Percentiles rank a stretch among this genome's conserved stretches.
These are phyloP conservation scores for Ocimum tenuiflorum DNA, from an alignment of 257 asterid genomes.

Conservation along the genomic window DNA sequence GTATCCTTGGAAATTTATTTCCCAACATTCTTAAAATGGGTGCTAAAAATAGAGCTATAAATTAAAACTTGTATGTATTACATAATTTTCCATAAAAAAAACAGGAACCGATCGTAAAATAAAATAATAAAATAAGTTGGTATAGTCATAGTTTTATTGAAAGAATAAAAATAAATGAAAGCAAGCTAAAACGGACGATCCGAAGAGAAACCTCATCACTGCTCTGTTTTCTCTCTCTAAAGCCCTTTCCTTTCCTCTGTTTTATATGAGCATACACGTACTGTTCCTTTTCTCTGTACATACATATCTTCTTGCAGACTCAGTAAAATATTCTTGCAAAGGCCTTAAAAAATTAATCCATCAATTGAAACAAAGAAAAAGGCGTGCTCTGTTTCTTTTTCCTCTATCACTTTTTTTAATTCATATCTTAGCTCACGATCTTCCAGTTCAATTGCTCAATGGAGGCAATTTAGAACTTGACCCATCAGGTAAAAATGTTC, in stretches of 20 bases:
- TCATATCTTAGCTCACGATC: conserved; percentile 36
- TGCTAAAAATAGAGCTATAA: no score
- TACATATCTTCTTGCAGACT: conserved; percentile 26
- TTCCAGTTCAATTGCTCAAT: conserved; percentile 24
- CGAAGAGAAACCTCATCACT: conserved; percentile 24
- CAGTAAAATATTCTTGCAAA: conserved; percentile 27
- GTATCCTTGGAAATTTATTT: no score
- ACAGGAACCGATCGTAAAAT: not conserved
- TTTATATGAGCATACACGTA: conserved; percentile 3
- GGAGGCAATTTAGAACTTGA: conserved; percentile 42
- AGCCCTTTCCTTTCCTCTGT: conserved; percentile 3
- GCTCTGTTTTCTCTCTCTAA: conserved; percentile 26
- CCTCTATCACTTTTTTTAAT: not conserved
- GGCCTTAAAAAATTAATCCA: conserved; percentile 10
- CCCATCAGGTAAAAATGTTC: conserved; percentile 33
- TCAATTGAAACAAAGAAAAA: conserved; percentile 25
- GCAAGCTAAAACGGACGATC: conserved; percentile 25
- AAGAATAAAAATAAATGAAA: no score
- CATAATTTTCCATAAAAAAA: no score
- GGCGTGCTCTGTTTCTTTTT: conserved; percentile 30
- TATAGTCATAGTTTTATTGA: not conserved
- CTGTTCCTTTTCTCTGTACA: conserved; percentile 15
- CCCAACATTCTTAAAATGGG: no score
- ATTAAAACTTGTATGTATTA: no score
- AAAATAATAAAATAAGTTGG: not conserved